phyloP scores from a whole-genome alignment of 1,284 basidiomycete species.

The Sanghuangporus baumii region DNA sequence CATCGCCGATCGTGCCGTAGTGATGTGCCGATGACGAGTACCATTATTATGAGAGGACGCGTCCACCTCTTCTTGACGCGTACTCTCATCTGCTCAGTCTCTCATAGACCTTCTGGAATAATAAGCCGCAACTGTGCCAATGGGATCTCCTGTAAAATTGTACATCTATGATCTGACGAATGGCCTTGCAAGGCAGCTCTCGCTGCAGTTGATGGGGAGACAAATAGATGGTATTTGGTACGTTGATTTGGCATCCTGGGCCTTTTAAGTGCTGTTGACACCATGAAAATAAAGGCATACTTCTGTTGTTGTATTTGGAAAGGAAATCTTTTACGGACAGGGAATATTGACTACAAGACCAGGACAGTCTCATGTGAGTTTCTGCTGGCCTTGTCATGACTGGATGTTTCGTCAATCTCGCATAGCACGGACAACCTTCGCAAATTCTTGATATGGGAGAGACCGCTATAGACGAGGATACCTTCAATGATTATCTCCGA shows the following conservation, averaged over 20 bases:
- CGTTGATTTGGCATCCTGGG: conserved; percentile 21
- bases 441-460: conserved; percentile 77
- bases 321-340: conserved; percentile 86
- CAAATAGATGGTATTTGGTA: conserved; percentile 89
- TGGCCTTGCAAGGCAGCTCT: conserved; percentile 75
- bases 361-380: conserved; percentile 70
- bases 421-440: conserved; percentile 72
- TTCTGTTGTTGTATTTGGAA: conserved; percentile 79
- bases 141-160: conserved; percentile 51
- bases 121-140: neutral
- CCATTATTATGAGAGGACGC: neutral
- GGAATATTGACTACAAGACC: conserved; percentile 68
- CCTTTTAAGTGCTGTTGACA: neutral
- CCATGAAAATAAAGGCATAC: conserved; percentile 61
- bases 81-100: neutral
- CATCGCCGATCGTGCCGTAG: neutral
- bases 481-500: conserved; percentile 74
- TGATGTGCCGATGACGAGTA: neutral
- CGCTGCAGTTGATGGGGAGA: conserved; percentile 72
- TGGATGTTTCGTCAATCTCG: neutral
- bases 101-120: neutral
- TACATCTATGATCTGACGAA: conserved; percentile 90
- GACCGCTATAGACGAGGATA: conserved; percentile 78
- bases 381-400: neutral
- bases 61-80: neutral